Conservation (phyloP, 306 rosid species). For the Heteromeles arbutifolia region DNA sequence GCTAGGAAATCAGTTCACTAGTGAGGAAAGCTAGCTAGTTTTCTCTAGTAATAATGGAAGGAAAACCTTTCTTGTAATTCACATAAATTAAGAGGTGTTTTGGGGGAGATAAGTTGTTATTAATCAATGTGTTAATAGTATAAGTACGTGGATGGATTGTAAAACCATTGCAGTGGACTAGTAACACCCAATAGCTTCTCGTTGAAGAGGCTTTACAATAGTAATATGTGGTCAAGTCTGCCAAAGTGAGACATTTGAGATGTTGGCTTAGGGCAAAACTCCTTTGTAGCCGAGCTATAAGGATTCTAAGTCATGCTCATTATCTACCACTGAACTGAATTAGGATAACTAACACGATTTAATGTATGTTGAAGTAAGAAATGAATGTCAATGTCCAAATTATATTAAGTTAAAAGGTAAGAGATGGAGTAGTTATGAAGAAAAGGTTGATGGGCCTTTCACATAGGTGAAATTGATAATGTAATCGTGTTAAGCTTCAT, state of each 20-base stretch:
- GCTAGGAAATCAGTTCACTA: neutral
- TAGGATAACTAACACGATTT: too few species aligned
- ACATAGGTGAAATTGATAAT: fast-evolving
- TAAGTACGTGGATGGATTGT: too few species aligned
- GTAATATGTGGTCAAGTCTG: too few species aligned
- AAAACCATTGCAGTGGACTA: too few species aligned
- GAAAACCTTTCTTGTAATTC: neutral
- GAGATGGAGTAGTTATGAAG: neutral
- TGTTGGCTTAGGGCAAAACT: too few species aligned
- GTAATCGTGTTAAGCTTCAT: neutral
- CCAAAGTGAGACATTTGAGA: too few species aligned
- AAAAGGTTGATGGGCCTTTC: too few species aligned
- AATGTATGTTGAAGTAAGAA: neutral
- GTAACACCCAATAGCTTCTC: too few species aligned
- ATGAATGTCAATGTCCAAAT: neutral
- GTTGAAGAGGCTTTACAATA: too few species aligned
- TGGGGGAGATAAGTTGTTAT: neutral
- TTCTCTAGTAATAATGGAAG: neutral
- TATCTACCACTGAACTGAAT: too few species aligned
- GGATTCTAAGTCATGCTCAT: neutral
- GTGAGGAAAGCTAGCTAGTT: neutral
- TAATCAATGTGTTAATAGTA: too few species aligned
- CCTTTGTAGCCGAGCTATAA: too few species aligned
- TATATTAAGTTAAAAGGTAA: neutral
- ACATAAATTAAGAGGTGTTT: neutral